phyloP scores from a whole-genome alignment of 2,329 filamentous ascomycete genomes.

The Neonectria magnoliae region DNA sequence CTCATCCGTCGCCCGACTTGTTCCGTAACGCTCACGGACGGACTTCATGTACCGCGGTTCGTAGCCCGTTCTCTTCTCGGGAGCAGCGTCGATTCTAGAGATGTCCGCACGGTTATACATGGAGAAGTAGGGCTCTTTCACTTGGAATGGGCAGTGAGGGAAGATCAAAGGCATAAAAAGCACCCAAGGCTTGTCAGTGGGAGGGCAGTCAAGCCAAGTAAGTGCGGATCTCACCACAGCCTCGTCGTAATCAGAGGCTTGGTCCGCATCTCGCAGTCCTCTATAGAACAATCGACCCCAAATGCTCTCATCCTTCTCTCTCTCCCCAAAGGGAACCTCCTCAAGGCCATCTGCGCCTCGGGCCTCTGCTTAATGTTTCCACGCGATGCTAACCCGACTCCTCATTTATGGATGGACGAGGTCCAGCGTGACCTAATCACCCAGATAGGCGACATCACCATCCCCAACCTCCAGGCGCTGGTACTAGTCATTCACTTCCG shows the following conservation, averaged over 20 bases:
- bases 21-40: constrained; percentile 52
- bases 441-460: constrained; percentile 18
- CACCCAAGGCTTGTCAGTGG: constrained; percentile 53
- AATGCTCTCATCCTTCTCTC: constrained; percentile 46
- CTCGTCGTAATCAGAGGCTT: constrained; percentile 57
- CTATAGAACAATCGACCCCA: constrained; percentile 55
- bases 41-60: constrained; percentile 54
- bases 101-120: constrained; percentile 54
- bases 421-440: constrained; percentile 22
- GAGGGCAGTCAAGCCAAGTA: constrained; percentile 56
- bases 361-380: not conserved
- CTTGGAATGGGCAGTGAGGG: constrained; percentile 58
- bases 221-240: constrained; percentile 52
- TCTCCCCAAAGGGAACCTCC: constrained; percentile 24
- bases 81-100: constrained; percentile 7
- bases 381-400: not conserved
- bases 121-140: constrained; percentile 59
- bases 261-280: constrained; percentile 49
- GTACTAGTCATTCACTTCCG: constrained; percentile 35
- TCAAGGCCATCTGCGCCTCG: constrained; percentile 37
- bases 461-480: constrained; percentile 33
- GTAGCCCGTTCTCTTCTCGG: constrained; percentile 50
- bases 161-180: constrained; percentile 56
- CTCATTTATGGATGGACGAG: constrained; percentile 35
- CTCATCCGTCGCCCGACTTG: constrained; percentile 51